Evolutionary conservation across 1,284 basidiomycete species (phyloP).

Genomic region (Agroathelia rolfsii): DNA sequence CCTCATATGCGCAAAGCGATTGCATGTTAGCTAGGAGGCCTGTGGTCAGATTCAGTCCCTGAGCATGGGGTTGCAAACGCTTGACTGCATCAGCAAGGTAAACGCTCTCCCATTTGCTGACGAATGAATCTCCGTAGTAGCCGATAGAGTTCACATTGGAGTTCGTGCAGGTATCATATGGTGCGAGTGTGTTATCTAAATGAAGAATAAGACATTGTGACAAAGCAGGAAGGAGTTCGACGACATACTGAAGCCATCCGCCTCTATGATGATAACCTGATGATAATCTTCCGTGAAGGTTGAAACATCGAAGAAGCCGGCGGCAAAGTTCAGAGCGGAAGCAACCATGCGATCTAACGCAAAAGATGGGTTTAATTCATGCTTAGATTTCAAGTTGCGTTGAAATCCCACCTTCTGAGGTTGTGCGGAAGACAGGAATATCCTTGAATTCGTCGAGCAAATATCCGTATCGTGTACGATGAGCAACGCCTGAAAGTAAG

Average conservation of each 20-base stretch:
- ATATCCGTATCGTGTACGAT: conserved; percentile 46
- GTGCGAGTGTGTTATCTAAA: conserved; percentile 62
- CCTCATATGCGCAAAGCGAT: conserved; percentile 49
- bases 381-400: too few relatives aligned
- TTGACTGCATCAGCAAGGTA: conserved; percentile 44
- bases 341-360: conserved; percentile 36
- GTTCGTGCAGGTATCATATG: conserved; percentile 35
- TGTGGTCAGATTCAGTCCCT: conserved; percentile 41
- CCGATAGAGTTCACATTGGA: conserved; percentile 24
- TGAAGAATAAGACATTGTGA: conserved; percentile 18
- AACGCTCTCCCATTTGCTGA: conserved; percentile 36
- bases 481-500: conserved; percentile 39
- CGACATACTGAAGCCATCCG: conserved; percentile 40
- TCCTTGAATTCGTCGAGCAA: conserved; percentile 41
- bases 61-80: conserved; percentile 34
- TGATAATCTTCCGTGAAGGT: conserved; percentile 34
- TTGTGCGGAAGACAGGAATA: conserved; percentile 54
- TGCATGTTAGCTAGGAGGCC: conserved; percentile 38
- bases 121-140: conserved; percentile 25
- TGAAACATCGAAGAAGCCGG: conserved; percentile 53
- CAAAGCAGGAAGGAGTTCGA: conserved; percentile 3
- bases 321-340: conserved; percentile 45
- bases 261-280: conserved; percentile 44
- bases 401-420: conserved; percentile 31
- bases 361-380: too few relatives aligned